Conservation (phyloP, 257 asterid species). For the Marsdenia floribunda region DNA sequence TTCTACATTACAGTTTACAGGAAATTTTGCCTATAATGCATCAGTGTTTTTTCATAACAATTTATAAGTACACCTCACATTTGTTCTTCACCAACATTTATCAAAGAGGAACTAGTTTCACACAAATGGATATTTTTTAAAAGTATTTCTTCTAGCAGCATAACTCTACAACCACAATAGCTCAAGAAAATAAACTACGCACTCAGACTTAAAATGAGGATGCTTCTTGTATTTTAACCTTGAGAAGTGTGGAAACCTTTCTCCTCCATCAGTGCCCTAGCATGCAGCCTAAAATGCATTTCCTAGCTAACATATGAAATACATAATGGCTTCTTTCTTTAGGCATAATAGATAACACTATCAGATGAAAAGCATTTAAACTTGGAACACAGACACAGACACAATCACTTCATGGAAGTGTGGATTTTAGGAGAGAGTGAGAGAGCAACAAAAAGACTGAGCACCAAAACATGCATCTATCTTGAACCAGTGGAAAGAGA, state of each 20-base stretch:
- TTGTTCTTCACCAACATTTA: not conserved
- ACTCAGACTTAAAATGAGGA: not conserved
- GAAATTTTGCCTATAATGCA: not conserved
- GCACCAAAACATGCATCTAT: not conserved
- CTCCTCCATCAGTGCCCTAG: not conserved
- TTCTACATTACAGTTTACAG: not conserved
- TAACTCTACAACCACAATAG: not conserved
- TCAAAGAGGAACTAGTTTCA: not conserved
- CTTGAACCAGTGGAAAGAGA: not conserved
- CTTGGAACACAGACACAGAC: not conserved
- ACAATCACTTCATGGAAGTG: not conserved
- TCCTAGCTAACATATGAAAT: too few relatives aligned
- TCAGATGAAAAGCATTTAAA: not conserved
- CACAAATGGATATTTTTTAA: not conserved
- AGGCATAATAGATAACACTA: too few relatives aligned
- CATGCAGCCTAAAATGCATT: not conserved
- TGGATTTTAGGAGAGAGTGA: not conserved
- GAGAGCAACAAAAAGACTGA: not conserved
- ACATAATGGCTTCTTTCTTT: not conserved
- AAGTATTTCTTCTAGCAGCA: not conserved
- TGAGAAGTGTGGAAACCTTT: not conserved
- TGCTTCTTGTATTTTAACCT: not conserved
- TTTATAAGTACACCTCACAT: not conserved
- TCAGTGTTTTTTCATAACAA: not conserved
- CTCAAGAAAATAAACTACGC: not conserved